Evolutionary conservation across 768 basidiomycete species (phyloP).

Genomic region (Leucosporidium creatinivorum): DNA sequence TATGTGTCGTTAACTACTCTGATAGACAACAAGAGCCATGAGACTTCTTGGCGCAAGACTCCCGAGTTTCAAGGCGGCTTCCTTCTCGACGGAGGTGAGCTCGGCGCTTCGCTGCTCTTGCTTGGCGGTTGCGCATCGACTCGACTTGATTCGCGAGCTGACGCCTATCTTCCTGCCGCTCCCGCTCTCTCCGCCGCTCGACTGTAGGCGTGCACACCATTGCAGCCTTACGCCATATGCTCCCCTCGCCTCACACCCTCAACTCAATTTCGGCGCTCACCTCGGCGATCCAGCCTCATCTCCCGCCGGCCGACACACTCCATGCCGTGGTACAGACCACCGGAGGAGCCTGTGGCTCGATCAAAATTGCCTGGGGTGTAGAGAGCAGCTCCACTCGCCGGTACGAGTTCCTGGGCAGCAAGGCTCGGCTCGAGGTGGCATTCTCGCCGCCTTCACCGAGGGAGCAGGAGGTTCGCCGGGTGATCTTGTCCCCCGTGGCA

Average conservation of each 20-base stretch:
- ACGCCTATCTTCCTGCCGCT: too few relatives aligned
- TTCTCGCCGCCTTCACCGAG: neutral
- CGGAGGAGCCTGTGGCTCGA: neutral
- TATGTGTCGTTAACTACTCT: neutral
- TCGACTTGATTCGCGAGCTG: too few relatives aligned
- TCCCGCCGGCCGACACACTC: neutral
- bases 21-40: conserved; percentile 56
- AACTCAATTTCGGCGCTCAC: neutral
- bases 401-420: neutral
- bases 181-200: too few relatives aligned
- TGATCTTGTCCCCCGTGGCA: neutral
- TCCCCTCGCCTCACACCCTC: neutral
- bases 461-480: neutral
- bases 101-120: conserved; percentile 48
- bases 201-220: neutral
- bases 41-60: conserved; percentile 73
- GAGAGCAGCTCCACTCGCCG: neutral
- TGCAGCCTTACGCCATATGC: neutral
- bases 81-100: conserved; percentile 61
- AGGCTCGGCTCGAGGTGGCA: neutral
- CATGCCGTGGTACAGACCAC: neutral
- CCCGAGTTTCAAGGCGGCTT: conserved; percentile 51
- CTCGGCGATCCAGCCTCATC: neutral
- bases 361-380: neutral
- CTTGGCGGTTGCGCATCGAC: too few relatives aligned